Conservation (phyloP, 139 green algal species). For the Micromonas pusilla region DNA sequence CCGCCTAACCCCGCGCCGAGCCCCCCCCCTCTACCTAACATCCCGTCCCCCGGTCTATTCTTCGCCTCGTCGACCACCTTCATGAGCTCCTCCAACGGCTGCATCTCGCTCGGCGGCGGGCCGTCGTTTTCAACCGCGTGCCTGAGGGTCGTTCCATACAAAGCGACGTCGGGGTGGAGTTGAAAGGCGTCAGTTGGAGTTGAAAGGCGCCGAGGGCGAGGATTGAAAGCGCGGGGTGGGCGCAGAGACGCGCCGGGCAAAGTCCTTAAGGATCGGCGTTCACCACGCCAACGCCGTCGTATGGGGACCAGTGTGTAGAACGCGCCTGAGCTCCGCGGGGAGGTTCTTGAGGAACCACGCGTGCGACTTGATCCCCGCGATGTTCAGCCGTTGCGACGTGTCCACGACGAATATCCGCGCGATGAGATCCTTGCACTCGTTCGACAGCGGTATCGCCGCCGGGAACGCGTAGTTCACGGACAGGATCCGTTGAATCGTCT, state of each 20-base stretch:
- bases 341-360: conserved; percentile 87
- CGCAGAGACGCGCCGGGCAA: no score
- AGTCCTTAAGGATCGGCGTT: no score
- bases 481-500: conserved; percentile 77
- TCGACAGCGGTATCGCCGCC: conserved; percentile 22
- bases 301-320: no score
- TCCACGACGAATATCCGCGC: conserved; percentile 63
- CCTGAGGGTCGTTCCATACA: no score
- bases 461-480: conserved; percentile 38
- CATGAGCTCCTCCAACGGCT: conserved; percentile 38
- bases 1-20: conserved; percentile 10
- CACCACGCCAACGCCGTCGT: no score
- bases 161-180: no score
- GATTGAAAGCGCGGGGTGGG: no score
- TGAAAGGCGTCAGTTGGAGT: no score
- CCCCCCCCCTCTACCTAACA: conserved; percentile 12
- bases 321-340: conserved; percentile 68
- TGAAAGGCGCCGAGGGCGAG: no score
- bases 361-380: conserved; percentile 75
- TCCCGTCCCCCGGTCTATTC: neutral
- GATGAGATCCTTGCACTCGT: conserved; percentile 50
- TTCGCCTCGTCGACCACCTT: conserved; percentile 38
- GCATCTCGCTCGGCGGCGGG: conserved; percentile 24
- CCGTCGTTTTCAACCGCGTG: neutral
- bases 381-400: conserved; percentile 67